A percentile compares a stretch with the other conserved stretches of the same genome.
Conservation (phyloP, 192 early-diverging fungal species). For the Coemansia sp. region DNA sequence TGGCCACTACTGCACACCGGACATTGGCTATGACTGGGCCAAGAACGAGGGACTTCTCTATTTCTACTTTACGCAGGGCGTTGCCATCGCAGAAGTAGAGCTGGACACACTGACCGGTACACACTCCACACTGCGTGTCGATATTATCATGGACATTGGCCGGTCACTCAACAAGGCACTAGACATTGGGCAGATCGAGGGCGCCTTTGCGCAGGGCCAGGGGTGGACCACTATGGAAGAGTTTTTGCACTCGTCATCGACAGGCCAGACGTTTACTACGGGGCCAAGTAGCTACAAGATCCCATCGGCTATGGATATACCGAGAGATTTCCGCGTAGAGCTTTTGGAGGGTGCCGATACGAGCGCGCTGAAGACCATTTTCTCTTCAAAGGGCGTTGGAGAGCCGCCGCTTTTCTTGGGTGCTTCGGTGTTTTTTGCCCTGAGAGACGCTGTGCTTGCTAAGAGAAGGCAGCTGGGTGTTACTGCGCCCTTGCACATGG, state of each 20-base stretch:
- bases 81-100: conserved; percentile 79
- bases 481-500: conserved; percentile 59
- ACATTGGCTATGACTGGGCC: conserved; percentile 72
- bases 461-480: conserved; percentile 54
- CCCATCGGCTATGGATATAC: conserved; percentile 79
- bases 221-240: conserved; percentile 87
- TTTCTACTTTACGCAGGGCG: conserved; percentile 84
- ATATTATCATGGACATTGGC: conserved; percentile 86
- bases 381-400: conserved; percentile 80
- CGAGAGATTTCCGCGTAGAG: conserved; percentile 73
- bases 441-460: conserved; percentile 72
- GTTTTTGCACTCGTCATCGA: conserved; percentile 66
- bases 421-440: conserved; percentile 71
- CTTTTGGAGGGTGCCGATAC: conserved; percentile 60
- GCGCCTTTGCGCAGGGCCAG: conserved; percentile 80
- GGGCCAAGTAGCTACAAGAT: conserved; percentile 90
- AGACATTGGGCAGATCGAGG: conserved; percentile 89
- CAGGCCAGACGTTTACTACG: conserved; percentile 72
- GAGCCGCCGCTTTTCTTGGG: conserved; percentile 88
- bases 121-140: conserved; percentile 68
- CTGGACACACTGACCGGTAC: conserved; percentile 81
- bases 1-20: conserved; percentile 84
- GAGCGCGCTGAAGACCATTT: conserved; percentile 66
- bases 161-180: conserved; percentile 80
- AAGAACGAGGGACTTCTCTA: conserved; percentile 67